Percentiles rank a stretch among this genome's conserved stretches.
Conservation (phyloP, 2,329 filamentous ascomycete species). For the Aspergillus sp. region DNA sequence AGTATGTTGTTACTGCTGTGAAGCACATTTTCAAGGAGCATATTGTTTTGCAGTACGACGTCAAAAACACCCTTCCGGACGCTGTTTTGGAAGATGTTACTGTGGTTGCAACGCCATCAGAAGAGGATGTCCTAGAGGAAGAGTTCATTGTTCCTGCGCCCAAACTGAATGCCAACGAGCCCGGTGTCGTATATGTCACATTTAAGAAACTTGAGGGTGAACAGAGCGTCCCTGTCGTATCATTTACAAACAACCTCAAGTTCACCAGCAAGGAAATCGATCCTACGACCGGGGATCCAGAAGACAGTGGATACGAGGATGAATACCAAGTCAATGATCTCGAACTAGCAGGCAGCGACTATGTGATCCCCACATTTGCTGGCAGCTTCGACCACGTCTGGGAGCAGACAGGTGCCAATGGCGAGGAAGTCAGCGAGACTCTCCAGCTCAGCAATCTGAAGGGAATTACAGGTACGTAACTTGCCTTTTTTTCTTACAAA, state of each 20-base stretch:
- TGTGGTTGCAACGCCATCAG: slow-evolving; percentile 73
- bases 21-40: slow-evolving; percentile 99
- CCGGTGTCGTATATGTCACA: slow-evolving; percentile 90
- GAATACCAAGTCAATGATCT: slow-evolving; percentile 97
- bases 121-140: slow-evolving; percentile 74
- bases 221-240: slow-evolving; percentile 71
- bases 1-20: slow-evolving; percentile 89
- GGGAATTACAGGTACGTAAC: slow-evolving; percentile 79
- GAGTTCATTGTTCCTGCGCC: slow-evolving; percentile 91
- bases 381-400: slow-evolving; percentile 94
- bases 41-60: slow-evolving; percentile 90
- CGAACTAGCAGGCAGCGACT: slow-evolving; percentile 87
- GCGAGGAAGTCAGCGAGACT: slow-evolving; percentile 89
- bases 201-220: slow-evolving; percentile 83
- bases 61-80: slow-evolving; percentile 94
- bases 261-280: slow-evolving; percentile 99
- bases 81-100: slow-evolving; percentile 89
- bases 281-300: slow-evolving; percentile 86
- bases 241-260: slow-evolving; percentile 89
- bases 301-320: slow-evolving; percentile 91
- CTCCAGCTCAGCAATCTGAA: slow-evolving; percentile 83
- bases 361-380: slow-evolving; percentile 88
- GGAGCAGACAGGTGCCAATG: slow-evolving; percentile 86
- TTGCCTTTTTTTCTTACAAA: neutral
- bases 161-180: slow-evolving; percentile 77